Base-by-base conservation (phyloP, 306 rosid species). In the Begonia peltatifolia region DNA sequence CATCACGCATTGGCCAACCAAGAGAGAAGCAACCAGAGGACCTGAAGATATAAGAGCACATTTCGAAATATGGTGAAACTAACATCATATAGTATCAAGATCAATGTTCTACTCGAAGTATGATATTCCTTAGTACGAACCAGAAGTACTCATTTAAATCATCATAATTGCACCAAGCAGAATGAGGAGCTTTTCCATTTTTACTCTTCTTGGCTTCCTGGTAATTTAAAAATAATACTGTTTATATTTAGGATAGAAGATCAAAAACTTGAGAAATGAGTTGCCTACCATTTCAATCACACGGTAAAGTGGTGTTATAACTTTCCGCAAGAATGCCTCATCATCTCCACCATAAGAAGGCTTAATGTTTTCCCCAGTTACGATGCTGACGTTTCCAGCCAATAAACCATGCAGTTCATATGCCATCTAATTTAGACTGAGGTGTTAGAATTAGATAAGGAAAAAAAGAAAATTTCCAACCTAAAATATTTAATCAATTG, bases 1-100 rank as follows among this genome's bases (percentile, higher is more conserved):
- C 97, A 63, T 89, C 94, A 55, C 90, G 95, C 97, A 89, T 89
- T 23, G 97, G 97, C 97, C 97, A 89, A 57, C 97, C 97, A 51
- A 89, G 95, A 78, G 97, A 85, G 65, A 85, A 89, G 73, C 97
- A 85, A 64, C 78, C 84, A 68, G 81, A 61, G 36, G 95, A 76
- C 97, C 97, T 89, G 54, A 64, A 62, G 54, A 51, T 15, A 17
- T 47, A 61, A 18, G 41, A 54, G 42, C 41, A 63, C 49, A 15
- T 52, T 56, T 30, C 46, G 36, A 23, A 35, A 58, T 3, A 20
- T 20, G 23, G 23, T 20, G 23, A 20, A 68, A 61, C 38, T n/a
- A 55, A 58, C 62, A 11, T 9, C 12, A 13, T 17, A 71, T 61
- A 41, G 55, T 68, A 65, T 15, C 58, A 68, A 60, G 59, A 53